These are phyloP conservation scores for Lithocarpus polystachyus DNA, from an alignment of 306 rosid genomes.

Conservation along the genomic window DNA sequence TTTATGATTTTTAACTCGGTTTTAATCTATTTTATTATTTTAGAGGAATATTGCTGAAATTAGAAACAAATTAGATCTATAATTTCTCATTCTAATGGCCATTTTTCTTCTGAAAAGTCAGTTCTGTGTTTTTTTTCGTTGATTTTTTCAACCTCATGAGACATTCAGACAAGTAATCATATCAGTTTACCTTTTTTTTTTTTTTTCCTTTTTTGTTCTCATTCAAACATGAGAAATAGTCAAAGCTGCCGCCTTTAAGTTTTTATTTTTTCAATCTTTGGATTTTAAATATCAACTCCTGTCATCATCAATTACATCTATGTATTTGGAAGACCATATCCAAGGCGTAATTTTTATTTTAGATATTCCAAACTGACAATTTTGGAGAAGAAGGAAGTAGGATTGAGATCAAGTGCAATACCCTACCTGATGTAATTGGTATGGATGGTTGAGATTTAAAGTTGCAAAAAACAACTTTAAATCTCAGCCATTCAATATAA, in stretches of 20 bases:
- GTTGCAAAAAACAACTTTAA: too few relatives aligned
- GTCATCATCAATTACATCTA: slow-evolving; percentile 1
- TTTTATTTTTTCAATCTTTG: neutral
- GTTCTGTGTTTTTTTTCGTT: neutral
- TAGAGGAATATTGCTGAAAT: neutral
- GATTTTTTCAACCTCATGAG: neutral
- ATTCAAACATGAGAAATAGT: slow-evolving; percentile 8
- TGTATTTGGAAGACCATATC: neutral
- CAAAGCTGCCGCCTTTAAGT: slow-evolving; percentile 1
- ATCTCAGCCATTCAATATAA: too few relatives aligned
- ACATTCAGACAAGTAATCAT: neutral
- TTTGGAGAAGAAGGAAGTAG: neutral
- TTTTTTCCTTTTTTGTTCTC: neutral
- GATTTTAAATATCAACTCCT: neutral
- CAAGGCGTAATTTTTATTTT: neutral
- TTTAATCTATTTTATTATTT: neutral
- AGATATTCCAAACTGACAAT: neutral
- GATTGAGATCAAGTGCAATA: too few relatives aligned
- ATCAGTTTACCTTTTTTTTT: neutral
- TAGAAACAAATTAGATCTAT: slow-evolving; percentile 3
- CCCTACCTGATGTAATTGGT: too few relatives aligned
- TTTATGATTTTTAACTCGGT: neutral
- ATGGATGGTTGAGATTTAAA: too few relatives aligned
- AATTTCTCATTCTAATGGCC: neutral
- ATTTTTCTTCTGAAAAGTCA: neutral